phyloP scores from a whole-genome alignment of 2,329 filamentous ascomycete genomes.

The Clarireedia paspali region DNA sequence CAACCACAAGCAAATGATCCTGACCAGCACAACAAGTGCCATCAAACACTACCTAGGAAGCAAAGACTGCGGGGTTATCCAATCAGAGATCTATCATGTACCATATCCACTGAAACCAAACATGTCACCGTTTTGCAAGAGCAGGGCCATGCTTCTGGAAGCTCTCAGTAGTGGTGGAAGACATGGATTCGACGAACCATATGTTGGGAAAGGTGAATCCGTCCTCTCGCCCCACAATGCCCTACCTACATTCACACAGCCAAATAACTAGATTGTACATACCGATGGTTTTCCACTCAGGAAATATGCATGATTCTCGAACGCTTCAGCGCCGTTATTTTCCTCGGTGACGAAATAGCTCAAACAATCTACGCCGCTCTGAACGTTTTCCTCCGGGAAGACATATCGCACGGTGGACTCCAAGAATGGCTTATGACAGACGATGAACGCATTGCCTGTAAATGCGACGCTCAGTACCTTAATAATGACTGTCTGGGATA shows the following conservation, averaged over 20 bases:
- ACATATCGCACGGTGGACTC: constrained; percentile 33
- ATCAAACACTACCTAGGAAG: constrained; percentile 20
- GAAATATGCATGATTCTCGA: constrained; percentile 38
- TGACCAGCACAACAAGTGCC: constrained; percentile 8
- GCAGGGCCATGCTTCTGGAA: constrained; percentile 30
- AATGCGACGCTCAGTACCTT: constrained; percentile 35
- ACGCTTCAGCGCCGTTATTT: constrained; percentile 34
- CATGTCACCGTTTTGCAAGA: constrained; percentile 19
- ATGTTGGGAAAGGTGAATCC: constrained; percentile 21
- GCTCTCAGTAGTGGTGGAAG: constrained; percentile 35
- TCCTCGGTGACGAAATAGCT: constrained; percentile 35
- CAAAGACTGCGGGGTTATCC: constrained; percentile 18
- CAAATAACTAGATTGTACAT: constrained; percentile 30
- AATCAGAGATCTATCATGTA: constrained; percentile 18
- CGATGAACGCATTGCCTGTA: constrained; percentile 28
- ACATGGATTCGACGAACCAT: constrained; percentile 34
- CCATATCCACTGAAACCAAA: constrained; percentile 10
- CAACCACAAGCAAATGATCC: too few relatives aligned
- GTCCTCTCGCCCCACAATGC: neutral
- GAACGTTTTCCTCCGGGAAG: constrained; percentile 36
- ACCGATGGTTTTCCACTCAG: constrained; percentile 34
- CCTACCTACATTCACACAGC: too few relatives aligned
- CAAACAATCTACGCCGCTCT: constrained; percentile 36
- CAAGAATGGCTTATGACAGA: constrained; percentile 33
- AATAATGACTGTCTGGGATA: constrained; percentile 28